Conservation (phyloP, 768 basidiomycete species). For the Leucogyrophana mollusca region DNA sequence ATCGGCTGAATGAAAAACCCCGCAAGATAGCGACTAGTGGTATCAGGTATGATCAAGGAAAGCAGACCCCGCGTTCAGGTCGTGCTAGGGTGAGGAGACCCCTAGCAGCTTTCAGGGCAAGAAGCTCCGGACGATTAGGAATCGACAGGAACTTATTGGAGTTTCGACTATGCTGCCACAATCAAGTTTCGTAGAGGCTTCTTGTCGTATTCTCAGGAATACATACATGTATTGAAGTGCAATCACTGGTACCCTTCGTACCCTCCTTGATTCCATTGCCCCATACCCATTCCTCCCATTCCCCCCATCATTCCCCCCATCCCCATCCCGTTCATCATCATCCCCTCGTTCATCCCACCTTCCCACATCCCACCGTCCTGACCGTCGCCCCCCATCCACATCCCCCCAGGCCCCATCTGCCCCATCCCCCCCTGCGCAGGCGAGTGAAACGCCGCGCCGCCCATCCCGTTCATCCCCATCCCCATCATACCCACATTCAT, state of each 20-base stretch:
- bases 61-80: too few relatives aligned
- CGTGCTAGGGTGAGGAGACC: too few relatives aligned
- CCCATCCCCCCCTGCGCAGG: conserved; percentile 6
- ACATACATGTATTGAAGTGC: too few relatives aligned
- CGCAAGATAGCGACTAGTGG: too few relatives aligned
- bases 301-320: conserved; percentile 32
- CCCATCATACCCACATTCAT: conserved; percentile 41
- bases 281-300: conserved; percentile 21
- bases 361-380: conserved; percentile 36
- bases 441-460: conserved; percentile 21
- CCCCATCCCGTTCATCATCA: conserved; percentile 40
- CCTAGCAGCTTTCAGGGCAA: too few relatives aligned
- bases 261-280: conserved; percentile 33
- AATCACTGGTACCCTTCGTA: conserved; percentile 33
- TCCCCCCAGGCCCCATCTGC: conserved; percentile 20
- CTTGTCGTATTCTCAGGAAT: too few relatives aligned
- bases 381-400: conserved; percentile 35
- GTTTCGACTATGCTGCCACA: too few relatives aligned
- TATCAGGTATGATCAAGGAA: too few relatives aligned
- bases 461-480: conserved; percentile 36
- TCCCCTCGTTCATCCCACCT: conserved; percentile 38
- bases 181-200: too few relatives aligned
- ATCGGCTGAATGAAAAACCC: too few relatives aligned
- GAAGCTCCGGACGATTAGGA: too few relatives aligned
- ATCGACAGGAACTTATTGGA: too few relatives aligned